Conservation (phyloP, 1,284 basidiomycete genomes). For the Cryptococcus floricola region DNA sequence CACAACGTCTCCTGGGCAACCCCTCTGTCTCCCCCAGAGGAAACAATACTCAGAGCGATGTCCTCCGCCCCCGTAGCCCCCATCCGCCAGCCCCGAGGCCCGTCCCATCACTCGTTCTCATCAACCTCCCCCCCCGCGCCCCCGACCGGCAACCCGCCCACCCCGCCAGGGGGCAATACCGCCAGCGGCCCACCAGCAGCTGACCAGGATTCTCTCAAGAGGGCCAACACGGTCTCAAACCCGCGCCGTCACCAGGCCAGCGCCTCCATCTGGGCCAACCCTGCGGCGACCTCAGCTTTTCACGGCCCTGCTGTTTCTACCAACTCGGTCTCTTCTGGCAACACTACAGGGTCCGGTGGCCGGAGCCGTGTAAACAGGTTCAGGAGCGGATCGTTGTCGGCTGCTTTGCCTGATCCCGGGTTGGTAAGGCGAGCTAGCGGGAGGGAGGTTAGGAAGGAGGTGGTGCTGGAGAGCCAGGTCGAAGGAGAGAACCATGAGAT, state of each 20-base stretch:
- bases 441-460: constrained; percentile 25
- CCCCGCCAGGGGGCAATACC: constrained; percentile 5
- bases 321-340: too few species aligned
- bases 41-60: constrained; percentile 6
- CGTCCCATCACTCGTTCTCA: constrained; percentile 28
- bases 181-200: constrained; percentile 29
- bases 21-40: background rate
- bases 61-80: constrained; percentile 31
- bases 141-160: background rate
- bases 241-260: constrained; percentile 26
- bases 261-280: constrained; percentile 24
- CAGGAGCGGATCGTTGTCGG: background rate
- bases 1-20: background rate
- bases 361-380: background rate
- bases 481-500: constrained; percentile 24
- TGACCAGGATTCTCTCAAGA: constrained; percentile 33
- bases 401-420: constrained; percentile 12
- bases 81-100: constrained; percentile 44
- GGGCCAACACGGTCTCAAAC: constrained; percentile 36
- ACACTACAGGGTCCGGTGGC: background rate
- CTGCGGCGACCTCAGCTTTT: constrained; percentile 26
- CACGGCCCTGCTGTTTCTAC: constrained; percentile 19
- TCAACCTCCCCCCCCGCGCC: background rate
- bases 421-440: constrained; percentile 27
- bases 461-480: constrained; percentile 23